Percentiles rank a stretch among this genome's conserved stretches.
Evolutionary conservation across 192 early-diverging fungal genomes (phyloP).

Genomic region (Chytriomyces hyalinus): DNA sequence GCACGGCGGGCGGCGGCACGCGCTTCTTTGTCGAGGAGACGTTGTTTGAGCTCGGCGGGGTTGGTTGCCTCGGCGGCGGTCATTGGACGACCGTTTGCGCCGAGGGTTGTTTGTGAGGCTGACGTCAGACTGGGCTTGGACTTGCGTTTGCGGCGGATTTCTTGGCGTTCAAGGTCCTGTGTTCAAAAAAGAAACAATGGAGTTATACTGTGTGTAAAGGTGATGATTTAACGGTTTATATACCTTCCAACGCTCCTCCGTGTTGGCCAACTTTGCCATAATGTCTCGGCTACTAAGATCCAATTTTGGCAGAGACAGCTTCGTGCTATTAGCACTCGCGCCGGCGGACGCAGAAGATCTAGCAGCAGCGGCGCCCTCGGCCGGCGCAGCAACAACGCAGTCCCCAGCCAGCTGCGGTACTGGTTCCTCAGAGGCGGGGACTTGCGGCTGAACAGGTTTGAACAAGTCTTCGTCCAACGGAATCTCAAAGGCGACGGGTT

Average conservation of each 20-base stretch:
- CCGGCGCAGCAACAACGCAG: constrained; percentile 17
- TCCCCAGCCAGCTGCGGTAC: constrained; percentile 18
- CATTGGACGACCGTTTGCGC: neutral
- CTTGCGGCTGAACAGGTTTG: constrained; percentile 4
- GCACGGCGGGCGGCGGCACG: constrained; percentile 50
- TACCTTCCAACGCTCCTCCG: constrained; percentile 61
- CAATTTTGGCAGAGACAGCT: constrained; percentile 50
- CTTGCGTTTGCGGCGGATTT: constrained; percentile 26
- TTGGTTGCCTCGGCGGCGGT: constrained; percentile 29
- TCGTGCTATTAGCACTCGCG: constrained; percentile 7
- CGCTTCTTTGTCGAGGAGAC: constrained; percentile 51
- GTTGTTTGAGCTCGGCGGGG: constrained; percentile 44
- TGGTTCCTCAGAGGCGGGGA: neutral
- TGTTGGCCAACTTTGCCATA: constrained; percentile 56
- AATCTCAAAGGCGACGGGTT: constrained; percentile 60
- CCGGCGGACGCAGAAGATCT: too few relatives aligned
- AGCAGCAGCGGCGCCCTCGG: neutral
- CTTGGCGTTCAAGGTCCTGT: constrained; percentile 33
- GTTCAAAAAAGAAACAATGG: neutral
- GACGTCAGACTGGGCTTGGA: constrained; percentile 37
- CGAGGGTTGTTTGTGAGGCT: constrained; percentile 13
- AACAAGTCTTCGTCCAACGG: constrained; percentile 46
- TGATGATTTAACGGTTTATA: neutral
- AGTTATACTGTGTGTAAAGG: neutral
- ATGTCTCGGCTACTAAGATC: constrained; percentile 45